Evolutionary conservation across 1,139 yeast genomes (phyloP), one percentile per base, ranked within the genome.

Genomic region (Groenewaldozyma auringiensis): DNA sequence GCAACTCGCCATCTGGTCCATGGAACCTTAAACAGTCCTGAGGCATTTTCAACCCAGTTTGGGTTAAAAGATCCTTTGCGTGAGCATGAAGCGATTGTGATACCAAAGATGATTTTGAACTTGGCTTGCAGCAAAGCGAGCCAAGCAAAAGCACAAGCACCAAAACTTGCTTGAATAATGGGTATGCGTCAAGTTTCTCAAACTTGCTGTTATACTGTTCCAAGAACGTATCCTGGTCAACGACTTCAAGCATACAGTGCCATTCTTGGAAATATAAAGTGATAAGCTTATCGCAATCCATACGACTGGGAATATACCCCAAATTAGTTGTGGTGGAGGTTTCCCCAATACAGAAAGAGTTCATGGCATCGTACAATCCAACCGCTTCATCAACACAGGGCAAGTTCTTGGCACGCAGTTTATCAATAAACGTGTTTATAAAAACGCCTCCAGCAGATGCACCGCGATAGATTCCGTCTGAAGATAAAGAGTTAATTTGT

Each of bases 201-300:
- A 18, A 27, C 9, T 21, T n/a, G n/a, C 33, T 2, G 31, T 41
- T 34, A 16, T 37, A 35, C 20, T 49, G 44, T 21, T 47, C 47
- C 47, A 57, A 66, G 43, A 79, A 74, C 37, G 76, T 70, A 42
- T 75, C 75, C 55, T 79, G 78, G 60, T 84, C 85, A 44, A 87
- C 60, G 9, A 85, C 71, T 0, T 95, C 94, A 37, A 82, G 70
- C 14, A 78, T 65, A 38, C 75, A 72, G 32, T 86, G 83, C 95
- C 96, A 88, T 50, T 83, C 83, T 52, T 79, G 81, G 65, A 86
- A 87, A 61, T 76, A 88, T 1, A 75, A 62, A 49, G 63, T 49
- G 22, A 63, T 59, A 9, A 65, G 58, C 40, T 59, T 61, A 53
- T 66, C 70, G 32, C 63, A 54, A 17, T 54, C 47, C 22, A 58